phyloP scores from a whole-genome alignment of 2,329 filamentous ascomycete genomes.

The Scleromitrula shiraiana region DNA sequence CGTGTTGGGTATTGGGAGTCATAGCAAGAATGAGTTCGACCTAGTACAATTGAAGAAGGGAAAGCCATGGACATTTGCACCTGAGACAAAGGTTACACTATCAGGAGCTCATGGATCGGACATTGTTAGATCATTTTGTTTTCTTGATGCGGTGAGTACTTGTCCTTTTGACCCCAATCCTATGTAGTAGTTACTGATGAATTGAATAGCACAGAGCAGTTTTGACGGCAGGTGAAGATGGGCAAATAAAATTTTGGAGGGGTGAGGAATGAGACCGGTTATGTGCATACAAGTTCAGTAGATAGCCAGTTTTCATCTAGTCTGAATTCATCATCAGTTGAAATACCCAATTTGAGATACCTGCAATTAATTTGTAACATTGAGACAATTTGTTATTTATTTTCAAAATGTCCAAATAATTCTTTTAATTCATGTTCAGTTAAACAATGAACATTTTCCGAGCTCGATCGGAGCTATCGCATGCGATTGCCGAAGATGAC shows the following conservation, averaged over 20 bases:
- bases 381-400: neutral
- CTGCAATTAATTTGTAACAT: neutral
- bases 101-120: slow-evolving; percentile 56
- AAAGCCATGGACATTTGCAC: slow-evolving; percentile 46
- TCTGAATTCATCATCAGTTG: neutral
- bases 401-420: no score
- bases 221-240: slow-evolving; percentile 35
- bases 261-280: slow-evolving; percentile 14
- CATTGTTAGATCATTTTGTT: slow-evolving; percentile 55
- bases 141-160: slow-evolving; percentile 46
- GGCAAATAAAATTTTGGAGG: slow-evolving; percentile 33
- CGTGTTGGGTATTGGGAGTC: slow-evolving; percentile 56
- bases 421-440: no score
- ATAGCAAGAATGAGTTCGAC: slow-evolving; percentile 52
- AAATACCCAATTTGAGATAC: neutral
- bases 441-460: neutral
- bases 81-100: slow-evolving; percentile 49
- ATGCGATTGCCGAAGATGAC: slow-evolving; percentile 20
- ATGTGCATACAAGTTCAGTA: neutral
- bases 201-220: slow-evolving; percentile 26
- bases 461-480: slow-evolving; percentile 8
- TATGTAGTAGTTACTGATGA: neutral
- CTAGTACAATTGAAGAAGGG: slow-evolving; percentile 50
- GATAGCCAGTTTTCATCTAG: neutral
- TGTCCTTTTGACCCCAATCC: neutral